A percentile compares a stretch with the other conserved stretches of the same genome.
Evolutionary conservation across 2,329 filamentous ascomycete genomes (phyloP).

Genomic region (Penicillium sp.): DNA sequence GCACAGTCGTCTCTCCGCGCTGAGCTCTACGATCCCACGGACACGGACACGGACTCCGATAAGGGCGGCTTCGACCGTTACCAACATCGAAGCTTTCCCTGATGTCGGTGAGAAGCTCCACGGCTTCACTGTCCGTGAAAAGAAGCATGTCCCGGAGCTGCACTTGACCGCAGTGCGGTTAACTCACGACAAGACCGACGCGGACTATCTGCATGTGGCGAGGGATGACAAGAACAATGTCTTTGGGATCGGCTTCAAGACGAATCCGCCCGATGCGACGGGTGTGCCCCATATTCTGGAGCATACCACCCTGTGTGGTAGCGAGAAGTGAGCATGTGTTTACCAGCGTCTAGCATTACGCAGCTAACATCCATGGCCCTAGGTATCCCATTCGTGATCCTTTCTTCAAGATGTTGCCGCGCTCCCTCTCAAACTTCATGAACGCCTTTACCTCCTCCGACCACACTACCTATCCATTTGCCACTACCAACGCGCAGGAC

Average conservation of each 20-base stretch:
- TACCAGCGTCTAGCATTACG: neutral
- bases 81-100: slow-evolving; percentile 69
- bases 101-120: slow-evolving; percentile 79
- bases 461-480: slow-evolving; percentile 96
- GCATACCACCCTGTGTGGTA: slow-evolving; percentile 94
- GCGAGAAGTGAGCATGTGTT: slow-evolving; percentile 64
- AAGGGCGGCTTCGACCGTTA: slow-evolving; percentile 55
- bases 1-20: slow-evolving; percentile 17
- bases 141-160: slow-evolving; percentile 89
- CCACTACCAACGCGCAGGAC: slow-evolving; percentile 91
- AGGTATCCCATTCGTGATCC: slow-evolving; percentile 96
- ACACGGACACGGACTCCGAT: slow-evolving; percentile 15
- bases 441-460: slow-evolving; percentile 96
- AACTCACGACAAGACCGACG: slow-evolving; percentile 89
- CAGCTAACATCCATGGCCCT: slow-evolving; percentile 16
- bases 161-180: slow-evolving; percentile 87
- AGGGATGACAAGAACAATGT: slow-evolving; percentile 98
- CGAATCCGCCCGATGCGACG: slow-evolving; percentile 92
- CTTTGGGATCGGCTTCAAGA: slow-evolving; percentile 98
- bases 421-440: slow-evolving; percentile 99
- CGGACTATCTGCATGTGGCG: slow-evolving; percentile 92
- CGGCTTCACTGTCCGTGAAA: slow-evolving; percentile 83
- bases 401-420: slow-evolving; percentile 99
- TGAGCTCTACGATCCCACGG: slow-evolving; percentile 13
- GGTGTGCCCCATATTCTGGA: slow-evolving; percentile 96